Conservation (phyloP, 1,139 yeast genomes). For the Pichia sp. region DNA sequence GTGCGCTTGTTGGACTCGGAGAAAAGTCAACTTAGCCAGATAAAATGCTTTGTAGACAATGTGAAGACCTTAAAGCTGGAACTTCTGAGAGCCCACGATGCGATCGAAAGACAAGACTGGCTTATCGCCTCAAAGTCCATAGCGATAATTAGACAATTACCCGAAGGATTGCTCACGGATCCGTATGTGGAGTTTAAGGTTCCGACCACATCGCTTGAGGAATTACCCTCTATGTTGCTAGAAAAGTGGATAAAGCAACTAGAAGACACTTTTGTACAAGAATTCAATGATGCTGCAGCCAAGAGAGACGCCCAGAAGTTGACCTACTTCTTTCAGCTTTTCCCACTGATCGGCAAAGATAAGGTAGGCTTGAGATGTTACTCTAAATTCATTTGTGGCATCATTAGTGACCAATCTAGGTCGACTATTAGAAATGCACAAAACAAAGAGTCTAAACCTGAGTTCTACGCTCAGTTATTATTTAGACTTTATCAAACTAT, state of each 20-base stretch:
- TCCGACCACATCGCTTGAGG: conserved; percentile 88
- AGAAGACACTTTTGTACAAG: conserved; percentile 51
- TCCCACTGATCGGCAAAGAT: conserved; percentile 78
- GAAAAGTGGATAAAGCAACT: conserved; percentile 56
- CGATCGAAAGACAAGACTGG: conserved; percentile 68
- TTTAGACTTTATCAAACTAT: conserved; percentile 79
- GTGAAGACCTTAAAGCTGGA: conserved; percentile 61
- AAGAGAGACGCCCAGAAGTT: conserved; percentile 62
- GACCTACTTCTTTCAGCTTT: conserved; percentile 76
- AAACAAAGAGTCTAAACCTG: conserved; percentile 32
- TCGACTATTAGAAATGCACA: conserved; percentile 44
- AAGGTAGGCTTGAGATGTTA: conserved; percentile 74
- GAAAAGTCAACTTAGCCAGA: conserved; percentile 58
- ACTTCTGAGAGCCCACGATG: conserved; percentile 62
- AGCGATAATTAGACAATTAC: conserved; percentile 48
- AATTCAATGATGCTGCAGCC: conserved; percentile 68
- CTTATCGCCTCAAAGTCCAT: conserved; percentile 67
- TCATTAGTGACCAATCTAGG: conserved; percentile 76
- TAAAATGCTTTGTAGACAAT: conserved; percentile 61
- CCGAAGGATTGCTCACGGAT: conserved; percentile 53
- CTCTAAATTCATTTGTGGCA: conserved; percentile 78
- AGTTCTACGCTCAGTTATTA: conserved; percentile 64
- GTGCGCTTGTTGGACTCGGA: conserved; percentile 71
- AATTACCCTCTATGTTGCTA: conserved; percentile 59
- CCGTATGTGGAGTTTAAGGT: conserved; percentile 75